phyloP scores from a whole-genome alignment of 805 yeast genomes.

The Yamadazyma olivae region DNA sequence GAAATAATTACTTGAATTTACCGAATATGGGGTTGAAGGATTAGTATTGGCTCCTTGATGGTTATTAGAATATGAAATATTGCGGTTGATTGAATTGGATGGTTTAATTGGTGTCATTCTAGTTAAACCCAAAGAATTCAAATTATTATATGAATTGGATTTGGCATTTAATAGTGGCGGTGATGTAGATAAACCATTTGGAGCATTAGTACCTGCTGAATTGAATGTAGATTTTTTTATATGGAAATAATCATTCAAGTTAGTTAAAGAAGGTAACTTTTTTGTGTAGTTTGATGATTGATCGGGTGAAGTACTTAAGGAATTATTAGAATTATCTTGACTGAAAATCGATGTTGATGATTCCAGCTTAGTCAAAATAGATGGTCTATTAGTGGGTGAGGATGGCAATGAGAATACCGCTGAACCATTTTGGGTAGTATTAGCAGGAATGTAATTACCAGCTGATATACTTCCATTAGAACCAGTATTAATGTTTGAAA shows the following conservation, averaged over 20 bases:
- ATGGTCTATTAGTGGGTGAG: slow-evolving; percentile 20
- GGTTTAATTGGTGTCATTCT: slow-evolving; percentile 45
- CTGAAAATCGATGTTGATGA: slow-evolving; percentile 28
- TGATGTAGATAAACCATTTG: no score
- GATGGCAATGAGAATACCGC: slow-evolving; percentile 29
- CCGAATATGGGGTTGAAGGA: slow-evolving; percentile 21
- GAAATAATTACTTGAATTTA: slow-evolving; percentile 9
- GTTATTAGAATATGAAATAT: slow-evolving; percentile 12
- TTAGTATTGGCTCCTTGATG: not conserved
- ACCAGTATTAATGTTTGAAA: not conserved
- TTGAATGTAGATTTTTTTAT: no score
- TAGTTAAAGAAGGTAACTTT: slow-evolving; percentile 24
- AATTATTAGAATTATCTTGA: slow-evolving; percentile 23
- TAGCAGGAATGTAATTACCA: not conserved
- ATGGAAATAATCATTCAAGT: slow-evolving; percentile 33
- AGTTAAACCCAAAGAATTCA: slow-evolving; percentile 18
- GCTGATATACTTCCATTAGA: not conserved
- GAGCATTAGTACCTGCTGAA: no score
- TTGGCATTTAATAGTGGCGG: slow-evolving; percentile 4
- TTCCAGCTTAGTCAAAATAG: slow-evolving; percentile 21
- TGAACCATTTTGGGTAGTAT: slow-evolving; percentile 13
- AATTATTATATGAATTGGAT: slow-evolving; percentile 15
- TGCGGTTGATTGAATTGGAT: slow-evolving; percentile 5
- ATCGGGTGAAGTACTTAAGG: slow-evolving; percentile 37
- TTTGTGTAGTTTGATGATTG: slow-evolving; percentile 5